These are phyloP conservation scores for Butyriboletus appendiculatus DNA, from an alignment of 1,284 basidiomycete species.

Conservation along the genomic window DNA sequence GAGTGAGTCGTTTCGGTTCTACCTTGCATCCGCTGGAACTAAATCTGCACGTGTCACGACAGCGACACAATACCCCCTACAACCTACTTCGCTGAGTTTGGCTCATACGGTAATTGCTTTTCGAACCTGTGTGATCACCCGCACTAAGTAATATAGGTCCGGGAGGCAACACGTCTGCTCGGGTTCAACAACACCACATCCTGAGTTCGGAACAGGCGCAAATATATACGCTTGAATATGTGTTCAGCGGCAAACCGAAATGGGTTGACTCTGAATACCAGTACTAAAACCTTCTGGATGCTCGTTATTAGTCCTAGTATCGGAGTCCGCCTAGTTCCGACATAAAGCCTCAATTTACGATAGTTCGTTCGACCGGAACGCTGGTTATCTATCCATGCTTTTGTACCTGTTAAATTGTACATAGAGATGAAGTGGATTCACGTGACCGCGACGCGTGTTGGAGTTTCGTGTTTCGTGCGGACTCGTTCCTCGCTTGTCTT, in stretches of 20 bases:
- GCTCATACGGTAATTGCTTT: conserved; percentile 45
- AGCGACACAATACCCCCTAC: conserved; percentile 54
- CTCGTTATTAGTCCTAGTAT: neutral
- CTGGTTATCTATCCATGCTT: too few relatives aligned
- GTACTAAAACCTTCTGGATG: conserved; percentile 38
- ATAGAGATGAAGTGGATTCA: conserved; percentile 10
- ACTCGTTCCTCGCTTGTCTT: neutral
- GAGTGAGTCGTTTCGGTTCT: conserved; percentile 10
- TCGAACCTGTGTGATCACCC: too few relatives aligned
- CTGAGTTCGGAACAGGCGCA: conserved; percentile 42
- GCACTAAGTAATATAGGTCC: conserved; percentile 43
- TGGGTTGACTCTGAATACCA: conserved; percentile 59
- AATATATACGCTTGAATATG: conserved; percentile 46
- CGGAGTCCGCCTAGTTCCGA: neutral
- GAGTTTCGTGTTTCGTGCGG: conserved; percentile 9
- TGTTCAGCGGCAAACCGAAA: conserved; percentile 48
- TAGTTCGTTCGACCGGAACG: neutral
- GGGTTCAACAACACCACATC: conserved; percentile 50
- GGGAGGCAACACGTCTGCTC: conserved; percentile 48
- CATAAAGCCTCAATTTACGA: neutral
- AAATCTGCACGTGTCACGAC: neutral
- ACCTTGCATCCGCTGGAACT: neutral
- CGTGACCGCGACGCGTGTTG: conserved; percentile 30
- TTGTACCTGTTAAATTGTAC: too few relatives aligned
- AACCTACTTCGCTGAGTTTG: conserved; percentile 60